These are phyloP conservation scores for Tricladium varicosporioides DNA, from an alignment of 2,329 filamentous ascomycete species.

Conservation along the genomic window DNA sequence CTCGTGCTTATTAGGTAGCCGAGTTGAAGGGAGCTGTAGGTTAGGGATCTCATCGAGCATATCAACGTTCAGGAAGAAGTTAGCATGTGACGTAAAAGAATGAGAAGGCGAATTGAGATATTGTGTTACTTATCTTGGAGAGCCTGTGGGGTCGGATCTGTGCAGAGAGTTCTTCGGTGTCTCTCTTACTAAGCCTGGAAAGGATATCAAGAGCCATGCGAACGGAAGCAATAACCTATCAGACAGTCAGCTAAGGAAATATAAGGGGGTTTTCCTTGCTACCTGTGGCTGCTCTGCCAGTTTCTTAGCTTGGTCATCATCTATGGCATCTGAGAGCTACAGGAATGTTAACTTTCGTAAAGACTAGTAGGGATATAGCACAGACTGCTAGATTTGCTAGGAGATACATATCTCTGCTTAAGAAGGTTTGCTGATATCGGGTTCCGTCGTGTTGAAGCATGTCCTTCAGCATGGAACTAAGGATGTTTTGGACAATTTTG, in stretches of 20 bases:
- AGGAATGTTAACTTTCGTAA: not conserved
- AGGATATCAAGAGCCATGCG: not conserved
- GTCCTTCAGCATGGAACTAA: not conserved
- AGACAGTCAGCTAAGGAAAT: not conserved
- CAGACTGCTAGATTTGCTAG: not conserved
- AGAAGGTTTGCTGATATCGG: no score
- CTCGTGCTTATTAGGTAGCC: not conserved
- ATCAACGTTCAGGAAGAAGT: not conserved
- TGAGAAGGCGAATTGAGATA: not conserved
- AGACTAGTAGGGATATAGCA: not conserved
- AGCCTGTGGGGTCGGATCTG: not conserved
- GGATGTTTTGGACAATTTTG: no score
- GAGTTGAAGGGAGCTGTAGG: not conserved
- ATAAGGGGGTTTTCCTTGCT: not conserved
- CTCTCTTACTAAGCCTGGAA: not conserved
- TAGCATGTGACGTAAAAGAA: not conserved
- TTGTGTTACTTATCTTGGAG: not conserved
- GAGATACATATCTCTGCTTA: not conserved
- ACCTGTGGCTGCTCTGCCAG: not conserved
- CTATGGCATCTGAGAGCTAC: not conserved
- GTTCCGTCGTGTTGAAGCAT: conserved; percentile 1
- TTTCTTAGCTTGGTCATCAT: not conserved
- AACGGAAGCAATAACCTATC: not conserved
- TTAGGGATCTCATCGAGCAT: not conserved
- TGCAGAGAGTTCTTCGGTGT: not conserved